These are phyloP conservation scores for Colletotrichum falcatum DNA, from an alignment of 2,329 filamentous ascomycete genomes.

Conservation along the genomic window DNA sequence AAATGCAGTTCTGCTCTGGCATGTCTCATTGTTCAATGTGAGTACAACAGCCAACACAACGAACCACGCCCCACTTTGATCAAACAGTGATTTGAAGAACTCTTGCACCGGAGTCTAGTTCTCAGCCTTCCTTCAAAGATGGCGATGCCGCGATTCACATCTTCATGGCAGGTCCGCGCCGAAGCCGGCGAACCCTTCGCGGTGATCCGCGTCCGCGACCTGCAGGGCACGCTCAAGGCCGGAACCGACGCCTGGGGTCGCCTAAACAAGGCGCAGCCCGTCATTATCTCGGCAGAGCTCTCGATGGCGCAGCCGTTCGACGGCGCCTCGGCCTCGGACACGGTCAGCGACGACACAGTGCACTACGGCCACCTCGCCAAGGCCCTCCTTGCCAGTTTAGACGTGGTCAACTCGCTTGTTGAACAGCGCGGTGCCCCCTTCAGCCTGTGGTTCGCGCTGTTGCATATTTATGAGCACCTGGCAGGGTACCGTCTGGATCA, in stretches of 20 bases:
- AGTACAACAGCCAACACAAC: background rate
- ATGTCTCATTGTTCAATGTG: background rate
- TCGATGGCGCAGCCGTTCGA: constrained; percentile 67
- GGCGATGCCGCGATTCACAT: background rate
- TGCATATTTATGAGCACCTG: constrained; percentile 50
- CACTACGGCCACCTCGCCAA: constrained; percentile 82
- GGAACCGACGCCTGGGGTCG: constrained; percentile 78
- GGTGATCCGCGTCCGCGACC: constrained; percentile 70
- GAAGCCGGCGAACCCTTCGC: constrained; percentile 61
- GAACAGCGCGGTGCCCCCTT: background rate
- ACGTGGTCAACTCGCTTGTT: constrained; percentile 42
- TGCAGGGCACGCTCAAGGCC: constrained; percentile 67
- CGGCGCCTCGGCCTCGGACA: constrained; percentile 68
- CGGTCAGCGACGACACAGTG: constrained; percentile 75
- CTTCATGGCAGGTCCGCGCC: constrained; percentile 52
- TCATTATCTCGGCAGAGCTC: constrained; percentile 70
- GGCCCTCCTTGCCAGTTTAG: constrained; percentile 64
- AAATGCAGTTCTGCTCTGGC: background rate
- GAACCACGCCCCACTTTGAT: background rate
- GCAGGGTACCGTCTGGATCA: constrained; percentile 44
- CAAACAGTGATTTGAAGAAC: too few relatives aligned
- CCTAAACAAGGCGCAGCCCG: constrained; percentile 68
- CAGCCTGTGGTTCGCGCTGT: constrained; percentile 47
- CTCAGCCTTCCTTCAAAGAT: background rate
- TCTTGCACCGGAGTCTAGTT: background rate